Conservation (phyloP, 345 rosid species). For the Brassica carinata region DNA sequence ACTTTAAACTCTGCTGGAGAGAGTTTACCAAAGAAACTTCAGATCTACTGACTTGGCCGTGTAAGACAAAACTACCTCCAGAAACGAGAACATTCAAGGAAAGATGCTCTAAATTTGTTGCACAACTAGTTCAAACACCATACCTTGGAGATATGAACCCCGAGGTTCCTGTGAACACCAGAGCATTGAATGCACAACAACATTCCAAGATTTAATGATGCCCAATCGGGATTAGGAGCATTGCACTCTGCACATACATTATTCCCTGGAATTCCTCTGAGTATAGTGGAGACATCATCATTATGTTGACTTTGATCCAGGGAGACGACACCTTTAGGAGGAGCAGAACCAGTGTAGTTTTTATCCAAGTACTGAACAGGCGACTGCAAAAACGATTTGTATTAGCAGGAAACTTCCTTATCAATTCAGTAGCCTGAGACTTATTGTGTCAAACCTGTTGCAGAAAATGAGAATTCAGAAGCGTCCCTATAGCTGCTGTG, state of each 20-base stretch:
- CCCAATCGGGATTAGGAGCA: slow-evolving; percentile 89
- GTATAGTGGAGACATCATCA: slow-evolving; percentile 50
- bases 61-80: neutral
- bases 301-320: slow-evolving; percentile 38
- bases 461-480: slow-evolving; percentile 67
- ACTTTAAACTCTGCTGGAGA: neutral
- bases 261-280: slow-evolving; percentile 85
- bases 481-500: slow-evolving; percentile 72
- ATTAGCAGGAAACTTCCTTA: slow-evolving; percentile 33
- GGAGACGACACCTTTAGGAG: slow-evolving; percentile 42
- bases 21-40: neutral
- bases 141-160: slow-evolving; percentile 97
- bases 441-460: slow-evolving; percentile 62
- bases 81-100: no score
- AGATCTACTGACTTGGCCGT: neutral
- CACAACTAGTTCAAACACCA: slow-evolving; percentile 22
- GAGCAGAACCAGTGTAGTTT: slow-evolving; percentile 36
- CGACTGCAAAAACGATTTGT: slow-evolving; percentile 48
- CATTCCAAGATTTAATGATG: slow-evolving; percentile 88
- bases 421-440: slow-evolving; percentile 13
- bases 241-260: slow-evolving; percentile 85
- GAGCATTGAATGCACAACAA: slow-evolving; percentile 92
- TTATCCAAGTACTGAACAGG: slow-evolving; percentile 35
- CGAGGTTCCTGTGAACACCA: slow-evolving; percentile 93
- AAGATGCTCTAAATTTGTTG: neutral